Evolutionary conservation across 768 basidiomycete species (phyloP).

Genomic region (Serendipita vermifera): DNA sequence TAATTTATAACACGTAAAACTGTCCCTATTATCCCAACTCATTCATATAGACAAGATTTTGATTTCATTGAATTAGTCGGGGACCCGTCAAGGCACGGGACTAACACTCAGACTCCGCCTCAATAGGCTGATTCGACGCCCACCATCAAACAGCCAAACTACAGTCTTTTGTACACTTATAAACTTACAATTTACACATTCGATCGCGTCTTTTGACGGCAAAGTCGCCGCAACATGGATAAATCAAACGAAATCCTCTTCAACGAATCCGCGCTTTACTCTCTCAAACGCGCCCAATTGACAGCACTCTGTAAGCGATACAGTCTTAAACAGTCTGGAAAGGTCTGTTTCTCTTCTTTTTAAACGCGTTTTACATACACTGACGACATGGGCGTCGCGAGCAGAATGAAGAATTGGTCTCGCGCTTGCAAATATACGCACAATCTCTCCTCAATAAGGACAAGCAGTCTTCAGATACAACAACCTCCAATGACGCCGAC

Average conservation of each 20-base stretch:
- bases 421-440: constrained; percentile 55
- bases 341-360: constrained; percentile 21
- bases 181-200: too few relatives aligned
- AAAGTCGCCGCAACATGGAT: not conserved
- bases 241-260: constrained; percentile 46
- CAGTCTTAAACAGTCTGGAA: constrained; percentile 64
- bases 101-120: too few relatives aligned
- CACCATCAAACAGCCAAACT: too few relatives aligned
- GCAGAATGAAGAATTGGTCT: constrained; percentile 53
- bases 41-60: too few relatives aligned
- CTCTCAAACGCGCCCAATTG: constrained; percentile 64
- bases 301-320: constrained; percentile 77
- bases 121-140: too few relatives aligned
- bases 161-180: too few relatives aligned
- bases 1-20: too few relatives aligned
- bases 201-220: too few relatives aligned
- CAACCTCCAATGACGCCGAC: not conserved
- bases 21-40: too few relatives aligned
- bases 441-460: constrained; percentile 38
- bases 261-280: constrained; percentile 72
- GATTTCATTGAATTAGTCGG: too few relatives aligned
- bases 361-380: not conserved
- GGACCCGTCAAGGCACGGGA: too few relatives aligned
- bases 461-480: constrained; percentile 18
- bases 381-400: not conserved